Base-by-base conservation (phyloP, 2,329 filamentous ascomycete species). In the Fusarium pseudonygamai region DNA sequence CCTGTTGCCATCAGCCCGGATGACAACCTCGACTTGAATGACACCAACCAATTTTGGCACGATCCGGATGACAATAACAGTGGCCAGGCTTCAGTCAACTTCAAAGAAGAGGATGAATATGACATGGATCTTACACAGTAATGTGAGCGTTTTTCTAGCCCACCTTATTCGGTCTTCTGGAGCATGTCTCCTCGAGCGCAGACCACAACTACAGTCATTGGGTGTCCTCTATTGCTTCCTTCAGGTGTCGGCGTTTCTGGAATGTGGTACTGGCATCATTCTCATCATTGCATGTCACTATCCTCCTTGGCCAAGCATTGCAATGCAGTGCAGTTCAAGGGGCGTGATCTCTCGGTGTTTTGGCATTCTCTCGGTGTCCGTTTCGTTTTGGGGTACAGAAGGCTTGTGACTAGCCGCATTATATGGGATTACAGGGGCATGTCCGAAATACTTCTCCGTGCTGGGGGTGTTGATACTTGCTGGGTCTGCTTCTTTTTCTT, bases 21-120 rank as follows among this genome's bases (percentile, higher is more conserved):
- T 53, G 84, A 83, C 32, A 84, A 82, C 56, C 82, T 81, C 49
- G 88, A 90, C 71, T 79, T 89, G 58, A 82, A 82, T 39, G 87
- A 88, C 52, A 78, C 83, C 78, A 89, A 83, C 55, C 86, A 88
- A 65, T 91, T 92, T 79, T 93, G 91, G 85, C 89, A 90, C 60
- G 91, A 92, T 47, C 90, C 89, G 69, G 92, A 93, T 79, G 93
- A 92, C 79, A 92, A 93, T 60, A 91, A 88, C 69, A 93, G 90
- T 79, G 92, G 91, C 62, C 88, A 91, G 49, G 87, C 86, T 30
- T 84, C 86, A 12, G 86, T 93, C 79, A 91, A 92, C 80, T 94
- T 98, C 84, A 97, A 97, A 83, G 95, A 97, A 81, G 95, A 98
- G 83, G 95, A 98, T 77, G 95, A 97, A 83, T 97, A 93, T 79